Conservation (phyloP, 2,329 filamentous ascomycete species). For the Cordyceps cicadae region DNA sequence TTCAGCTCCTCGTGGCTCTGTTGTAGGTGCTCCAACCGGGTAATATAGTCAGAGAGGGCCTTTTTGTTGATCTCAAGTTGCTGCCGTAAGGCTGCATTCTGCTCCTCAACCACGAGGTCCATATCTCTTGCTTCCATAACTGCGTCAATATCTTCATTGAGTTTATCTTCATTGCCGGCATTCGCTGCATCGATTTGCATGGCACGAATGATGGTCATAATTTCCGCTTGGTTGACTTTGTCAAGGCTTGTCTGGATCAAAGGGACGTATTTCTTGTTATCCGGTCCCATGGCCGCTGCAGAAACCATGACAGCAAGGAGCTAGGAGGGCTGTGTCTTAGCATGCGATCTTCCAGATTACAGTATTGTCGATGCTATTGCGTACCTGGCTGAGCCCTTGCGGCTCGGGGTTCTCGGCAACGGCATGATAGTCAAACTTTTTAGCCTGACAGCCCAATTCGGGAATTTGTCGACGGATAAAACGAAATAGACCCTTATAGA, state of each 20-base stretch:
- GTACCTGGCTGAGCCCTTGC: constrained; percentile 44
- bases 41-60: constrained; percentile 49
- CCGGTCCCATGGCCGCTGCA: constrained; percentile 52
- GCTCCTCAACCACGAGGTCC: constrained; percentile 49
- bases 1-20: constrained; percentile 58
- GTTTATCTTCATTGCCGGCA: constrained; percentile 29
- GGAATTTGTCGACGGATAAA: constrained; percentile 47
- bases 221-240: constrained; percentile 33
- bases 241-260: constrained; percentile 35
- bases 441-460: constrained; percentile 43
- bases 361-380: neutral
- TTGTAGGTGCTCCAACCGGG: constrained; percentile 51
- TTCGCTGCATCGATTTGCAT: constrained; percentile 31
- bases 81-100: constrained; percentile 41
- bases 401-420: constrained; percentile 49
- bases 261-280: constrained; percentile 45
- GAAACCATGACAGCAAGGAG: constrained; percentile 54
- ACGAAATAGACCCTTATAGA: constrained; percentile 46
- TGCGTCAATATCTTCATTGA: constrained; percentile 32
- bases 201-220: constrained; percentile 36
- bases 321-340: constrained; percentile 33
- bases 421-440: constrained; percentile 47
- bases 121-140: constrained; percentile 41
- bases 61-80: constrained; percentile 47
- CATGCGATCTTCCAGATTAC: neutral